Base-by-base conservation (phyloP, 257 asterid genomes). In the Solanum phureja region DNA sequence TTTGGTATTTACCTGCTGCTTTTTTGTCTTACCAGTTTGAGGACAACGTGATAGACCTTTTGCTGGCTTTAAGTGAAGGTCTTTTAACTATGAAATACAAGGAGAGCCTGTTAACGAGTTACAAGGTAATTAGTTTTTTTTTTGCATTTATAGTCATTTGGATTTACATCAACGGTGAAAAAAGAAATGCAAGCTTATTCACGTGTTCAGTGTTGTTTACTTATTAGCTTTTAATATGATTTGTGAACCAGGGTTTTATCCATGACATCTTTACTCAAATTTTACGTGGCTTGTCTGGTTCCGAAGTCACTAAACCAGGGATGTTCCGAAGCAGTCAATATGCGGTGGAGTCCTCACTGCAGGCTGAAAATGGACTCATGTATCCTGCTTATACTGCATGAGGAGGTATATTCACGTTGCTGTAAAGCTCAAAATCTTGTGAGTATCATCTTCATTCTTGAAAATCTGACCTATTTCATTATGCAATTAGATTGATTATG, bases 331-430 rank as follows among this genome's bases (percentile, higher is more conserved):
- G 99, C 92, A 88, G 91, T 90, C 98, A 90, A 81, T 96, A 94
- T 91, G 98, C 98, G 87, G 98, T 97, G 89, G 96, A 95, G 91
- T 96, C 99, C 72, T 97, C 99, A 21, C 92, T 97, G 90, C 96
- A 97, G 93, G 99, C 99, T 91, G 99, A 97, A 93, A 98, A 96
- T 89, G 99, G 99, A 88, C 93, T 94, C 91, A 98, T 97, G 87
- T 97, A 97, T 93, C 98, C 99, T 69, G 98, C 95, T 96, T 83
- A 95, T 97, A 89, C 99, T 97, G 86, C 98, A 96, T 2, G 99
- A 97, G 81, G 99, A 96, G 96, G 99, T 96, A 90, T 7, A 35
- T 84, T 83, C 49, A 86, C 16, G 84, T 71, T 31, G 74, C 49
- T 72, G 6, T 71, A 49, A 12, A 9, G 88, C 37, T 27, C 33